phyloP scores from a whole-genome alignment of 345 rosid genomes.

The Populus pruinosa region DNA sequence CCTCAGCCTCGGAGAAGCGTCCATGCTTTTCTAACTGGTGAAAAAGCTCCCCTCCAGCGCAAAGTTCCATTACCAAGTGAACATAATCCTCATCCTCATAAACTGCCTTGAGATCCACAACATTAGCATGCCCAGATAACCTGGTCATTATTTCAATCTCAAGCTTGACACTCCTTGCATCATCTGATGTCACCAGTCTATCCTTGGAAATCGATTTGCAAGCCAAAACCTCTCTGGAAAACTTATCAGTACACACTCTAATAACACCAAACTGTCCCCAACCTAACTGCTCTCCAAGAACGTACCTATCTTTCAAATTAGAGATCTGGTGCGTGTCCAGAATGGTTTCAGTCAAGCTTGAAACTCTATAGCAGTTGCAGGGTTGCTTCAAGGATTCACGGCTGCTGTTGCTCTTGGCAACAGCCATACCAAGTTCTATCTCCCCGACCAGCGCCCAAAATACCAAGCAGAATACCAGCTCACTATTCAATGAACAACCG shows the following conservation, averaged over 20 bases:
- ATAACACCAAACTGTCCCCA: slow-evolving; percentile 75
- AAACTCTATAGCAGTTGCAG: slow-evolving; percentile 40
- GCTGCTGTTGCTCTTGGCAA: slow-evolving; percentile 39
- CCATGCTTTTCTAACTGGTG: slow-evolving; percentile 55
- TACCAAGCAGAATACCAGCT: slow-evolving; percentile 1
- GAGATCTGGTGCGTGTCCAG: slow-evolving; percentile 46
- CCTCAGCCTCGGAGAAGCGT: slow-evolving; percentile 51
- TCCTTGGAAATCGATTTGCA: slow-evolving; percentile 67
- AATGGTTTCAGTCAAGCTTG: slow-evolving; percentile 41
- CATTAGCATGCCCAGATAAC: slow-evolving; percentile 69
- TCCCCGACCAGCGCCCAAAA: slow-evolving; percentile 16
- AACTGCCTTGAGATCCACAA: slow-evolving; percentile 65
- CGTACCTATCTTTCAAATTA: slow-evolving; percentile 46
- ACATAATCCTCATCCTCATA: slow-evolving; percentile 60
- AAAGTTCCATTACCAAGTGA: slow-evolving; percentile 72
- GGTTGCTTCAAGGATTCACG: slow-evolving; percentile 29
- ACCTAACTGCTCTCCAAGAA: slow-evolving; percentile 57
- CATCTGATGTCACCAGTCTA: slow-evolving; percentile 53
- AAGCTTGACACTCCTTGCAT: slow-evolving; percentile 52
- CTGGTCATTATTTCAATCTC: slow-evolving; percentile 71
- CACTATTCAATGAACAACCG: neutral
- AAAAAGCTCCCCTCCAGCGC: slow-evolving; percentile 73
- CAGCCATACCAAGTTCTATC: slow-evolving; percentile 49
- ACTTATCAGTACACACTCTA: slow-evolving; percentile 55
- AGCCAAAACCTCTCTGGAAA: slow-evolving; percentile 53